phyloP scores from a whole-genome alignment of 495 filamentous ascomycete species.

The Parmelia sp. region DNA sequence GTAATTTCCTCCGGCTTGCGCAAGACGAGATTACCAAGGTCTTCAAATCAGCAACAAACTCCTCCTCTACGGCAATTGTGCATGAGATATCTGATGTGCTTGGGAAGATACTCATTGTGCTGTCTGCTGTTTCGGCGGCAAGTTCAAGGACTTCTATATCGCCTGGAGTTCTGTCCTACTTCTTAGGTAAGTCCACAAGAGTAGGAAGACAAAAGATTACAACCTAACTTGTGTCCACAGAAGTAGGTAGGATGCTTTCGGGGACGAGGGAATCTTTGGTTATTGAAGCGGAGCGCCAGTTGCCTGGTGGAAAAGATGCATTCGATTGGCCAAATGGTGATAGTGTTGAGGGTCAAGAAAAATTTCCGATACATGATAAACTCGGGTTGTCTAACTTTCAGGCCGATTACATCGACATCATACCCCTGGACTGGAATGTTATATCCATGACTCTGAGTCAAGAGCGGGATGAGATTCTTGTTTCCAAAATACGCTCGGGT shows the following conservation, averaged over 20 bases:
- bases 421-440: conserved; percentile 76
- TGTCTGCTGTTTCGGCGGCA: conserved; percentile 52
- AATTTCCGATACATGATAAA: conserved; percentile 28
- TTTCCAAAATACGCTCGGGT: conserved; percentile 67
- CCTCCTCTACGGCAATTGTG: conserved; percentile 42
- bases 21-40: conserved; percentile 53
- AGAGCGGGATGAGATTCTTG: conserved; percentile 68
- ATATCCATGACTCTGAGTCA: conserved; percentile 80
- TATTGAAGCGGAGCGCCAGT: conserved; percentile 39
- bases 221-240: conserved; percentile 29
- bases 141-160: conserved; percentile 42
- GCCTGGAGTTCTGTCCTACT: conserved; percentile 51
- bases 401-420: conserved; percentile 67
- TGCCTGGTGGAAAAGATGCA: conserved; percentile 28
- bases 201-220: not conserved
- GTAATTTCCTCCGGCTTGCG: conserved; percentile 47
- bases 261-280: conserved; percentile 54
- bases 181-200: conserved; percentile 37
- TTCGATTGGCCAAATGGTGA: conserved; percentile 38
- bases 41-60: conserved; percentile 46
- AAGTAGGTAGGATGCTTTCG: conserved; percentile 56
- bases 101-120: conserved; percentile 55
- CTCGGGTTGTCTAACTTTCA: conserved; percentile 53
- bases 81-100: conserved; percentile 54
- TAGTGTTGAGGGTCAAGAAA: conserved; percentile 15